Evolutionary conservation across 345 rosid genomes (phyloP).

Genomic region (Turnera subulata): DNA sequence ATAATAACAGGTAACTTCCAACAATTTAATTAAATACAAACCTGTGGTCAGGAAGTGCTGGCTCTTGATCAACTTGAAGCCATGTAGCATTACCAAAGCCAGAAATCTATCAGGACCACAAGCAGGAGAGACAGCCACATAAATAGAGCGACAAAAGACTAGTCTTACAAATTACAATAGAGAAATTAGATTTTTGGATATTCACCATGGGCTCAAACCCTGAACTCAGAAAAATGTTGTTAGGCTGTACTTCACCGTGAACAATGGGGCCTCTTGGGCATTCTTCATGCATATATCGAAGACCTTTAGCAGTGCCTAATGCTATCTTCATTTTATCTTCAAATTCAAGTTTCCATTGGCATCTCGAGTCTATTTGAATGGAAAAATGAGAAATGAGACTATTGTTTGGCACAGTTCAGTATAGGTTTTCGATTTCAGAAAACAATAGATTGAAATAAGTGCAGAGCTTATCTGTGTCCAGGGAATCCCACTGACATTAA

Average conservation of each 20-base stretch:
- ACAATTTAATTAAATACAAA: too few relatives aligned
- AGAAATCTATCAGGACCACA: conserved; percentile 24
- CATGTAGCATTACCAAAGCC: conserved; percentile 35
- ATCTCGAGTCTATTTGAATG: conserved; percentile 11
- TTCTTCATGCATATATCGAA: conserved; percentile 41
- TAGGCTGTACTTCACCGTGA: conserved; percentile 26
- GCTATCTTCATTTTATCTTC: conserved; percentile 32
- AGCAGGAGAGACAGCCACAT: not conserved
- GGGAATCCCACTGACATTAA: too few relatives aligned
- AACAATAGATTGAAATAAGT: too few relatives aligned
- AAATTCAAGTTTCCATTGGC: conserved; percentile 19
- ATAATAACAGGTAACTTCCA: too few relatives aligned
- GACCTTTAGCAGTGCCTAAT: conserved; percentile 23
- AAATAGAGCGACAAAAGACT: not conserved
- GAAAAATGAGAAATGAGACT: not conserved
- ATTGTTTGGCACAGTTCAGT: too few relatives aligned
- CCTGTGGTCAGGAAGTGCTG: conserved; percentile 16
- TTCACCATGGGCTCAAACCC: conserved; percentile 33
- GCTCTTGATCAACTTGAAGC: conserved; percentile 20
- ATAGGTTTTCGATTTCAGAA: too few relatives aligned
- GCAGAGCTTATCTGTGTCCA: too few relatives aligned
- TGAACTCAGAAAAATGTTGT: conserved; percentile 25
- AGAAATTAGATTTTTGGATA: conserved; percentile 7
- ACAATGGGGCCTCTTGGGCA: conserved; percentile 31
- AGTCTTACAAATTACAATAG: too few relatives aligned